Evolutionary conservation across 257 asterid species (phyloP), one percentile per base, ranked within the genome.

Genomic region (Scutellaria barbata): DNA sequence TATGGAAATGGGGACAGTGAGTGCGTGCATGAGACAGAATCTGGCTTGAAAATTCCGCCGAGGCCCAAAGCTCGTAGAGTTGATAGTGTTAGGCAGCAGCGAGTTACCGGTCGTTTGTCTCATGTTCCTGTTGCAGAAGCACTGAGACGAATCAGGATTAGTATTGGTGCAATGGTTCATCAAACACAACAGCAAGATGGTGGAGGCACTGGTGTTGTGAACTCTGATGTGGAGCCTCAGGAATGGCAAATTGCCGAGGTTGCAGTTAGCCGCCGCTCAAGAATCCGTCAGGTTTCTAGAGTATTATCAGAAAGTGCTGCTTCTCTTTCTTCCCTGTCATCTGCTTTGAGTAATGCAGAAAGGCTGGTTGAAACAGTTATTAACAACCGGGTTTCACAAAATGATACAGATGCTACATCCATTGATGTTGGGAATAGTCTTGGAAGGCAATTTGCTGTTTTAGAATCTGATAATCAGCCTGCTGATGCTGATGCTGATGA

Each of bases 221-320:
- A 46, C 52, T 48, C 59, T 10, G 79, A 66, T 3, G 1, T 77
- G 9, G 81, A 66, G 41, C 51, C 77, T 56, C 79, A 56, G 56
- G 81, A 59, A 52, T 74, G 75, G 45, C 82, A 66, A 35, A 88
- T 62, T 69, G 74, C 62, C 41, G 87, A 79, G 30, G 30, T 69
- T 5, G 71, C 35, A 65, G 79, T 74, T 12, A 74, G 82, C 41
- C 80, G 73, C 7, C 85, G 78, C 13, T 63, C 63, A 10, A 87
- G 87, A 76, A 74, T 89, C 73, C 92, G 81, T 73, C 90, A 77
- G 77, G 83, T 83, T 68, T 84, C 96, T 3, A 87, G 94, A 74
- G 88, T 86, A 3, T 71, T 87, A 59, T 82, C 97, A 11, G 97
- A 92, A 75, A 89, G 87, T 68, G 85, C 90, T 55, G 87, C 96